phyloP scores from a whole-genome alignment of 2,329 filamentous ascomycete species.

The Xylaria sp. region DNA sequence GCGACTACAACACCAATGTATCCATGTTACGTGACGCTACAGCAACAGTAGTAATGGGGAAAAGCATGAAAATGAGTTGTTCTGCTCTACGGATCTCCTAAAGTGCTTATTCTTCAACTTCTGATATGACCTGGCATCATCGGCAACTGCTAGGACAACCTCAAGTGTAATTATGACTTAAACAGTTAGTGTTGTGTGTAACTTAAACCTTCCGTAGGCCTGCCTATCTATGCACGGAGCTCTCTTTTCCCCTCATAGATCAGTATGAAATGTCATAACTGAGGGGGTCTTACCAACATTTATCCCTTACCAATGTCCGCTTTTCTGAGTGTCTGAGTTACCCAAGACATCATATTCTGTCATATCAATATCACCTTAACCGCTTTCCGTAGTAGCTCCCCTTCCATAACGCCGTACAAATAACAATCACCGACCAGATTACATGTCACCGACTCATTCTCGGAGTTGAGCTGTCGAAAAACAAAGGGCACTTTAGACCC shows the following conservation, averaged over 20 bases:
- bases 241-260: background rate
- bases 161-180: background rate
- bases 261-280: background rate
- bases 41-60: background rate
- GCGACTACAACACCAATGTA: background rate
- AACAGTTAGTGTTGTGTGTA: background rate
- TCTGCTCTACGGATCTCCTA: background rate
- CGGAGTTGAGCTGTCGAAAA: background rate
- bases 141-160: background rate
- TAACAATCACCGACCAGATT: background rate
- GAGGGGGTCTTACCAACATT: background rate
- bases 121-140: background rate
- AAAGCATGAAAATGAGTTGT: background rate
- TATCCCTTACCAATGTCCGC: background rate
- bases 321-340: background rate
- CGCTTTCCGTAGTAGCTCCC: background rate
- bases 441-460: background rate
- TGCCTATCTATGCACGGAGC: background rate
- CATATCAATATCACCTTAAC: background rate
- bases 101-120: background rate
- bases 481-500: background rate
- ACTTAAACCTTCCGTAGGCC: background rate
- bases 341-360: background rate
- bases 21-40: too few species aligned
- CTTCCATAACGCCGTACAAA: background rate